A percentile compares a stretch with the other conserved stretches of the same genome.
Evolutionary conservation across 768 basidiomycete species (phyloP).

Genomic region (Exsudoporus frostii): DNA sequence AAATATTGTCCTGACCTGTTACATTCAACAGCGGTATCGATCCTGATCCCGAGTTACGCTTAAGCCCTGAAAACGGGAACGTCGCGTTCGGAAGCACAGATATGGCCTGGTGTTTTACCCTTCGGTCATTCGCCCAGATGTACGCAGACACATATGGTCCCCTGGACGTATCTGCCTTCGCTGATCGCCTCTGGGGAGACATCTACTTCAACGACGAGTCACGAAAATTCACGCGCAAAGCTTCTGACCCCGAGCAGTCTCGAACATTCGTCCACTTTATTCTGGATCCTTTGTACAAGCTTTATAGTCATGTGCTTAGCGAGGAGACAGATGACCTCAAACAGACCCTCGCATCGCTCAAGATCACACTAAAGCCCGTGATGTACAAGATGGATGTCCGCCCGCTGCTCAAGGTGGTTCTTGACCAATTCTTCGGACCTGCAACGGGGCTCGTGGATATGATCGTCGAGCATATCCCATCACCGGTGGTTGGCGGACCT

Average conservation of each 20-base stretch:
- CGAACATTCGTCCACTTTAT: constrained; percentile 96
- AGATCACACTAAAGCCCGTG: constrained; percentile 84
- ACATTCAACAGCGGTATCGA: constrained; percentile 61
- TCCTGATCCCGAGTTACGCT: constrained; percentile 79
- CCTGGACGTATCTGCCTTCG: constrained; percentile 82
- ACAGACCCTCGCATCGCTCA: constrained; percentile 69
- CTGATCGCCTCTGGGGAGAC: constrained; percentile 94
- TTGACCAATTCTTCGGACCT: constrained; percentile 95
- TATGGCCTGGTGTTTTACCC: constrained; percentile 97
- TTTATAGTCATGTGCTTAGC: constrained; percentile 92
- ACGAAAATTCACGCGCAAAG: constrained; percentile 88
- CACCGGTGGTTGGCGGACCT: constrained; percentile 57
- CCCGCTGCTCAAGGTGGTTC: constrained; percentile 87
- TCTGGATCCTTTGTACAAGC: constrained; percentile 93
- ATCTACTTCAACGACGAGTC: constrained; percentile 87
- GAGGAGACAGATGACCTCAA: constrained; percentile 89
- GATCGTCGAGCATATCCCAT: constrained; percentile 86
- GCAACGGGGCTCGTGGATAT: constrained; percentile 90
- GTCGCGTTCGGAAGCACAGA: constrained; percentile 96
- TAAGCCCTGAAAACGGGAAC: constrained; percentile 94
- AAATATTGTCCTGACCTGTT: not conserved
- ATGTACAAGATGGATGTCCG: constrained; percentile 99
- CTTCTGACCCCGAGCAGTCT: constrained; percentile 64
- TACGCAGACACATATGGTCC: constrained; percentile 90
- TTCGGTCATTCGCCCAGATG: constrained; percentile 92